These are phyloP conservation scores for Solanum tarijense DNA, from an alignment of 257 asterid species.

Conservation along the genomic window DNA sequence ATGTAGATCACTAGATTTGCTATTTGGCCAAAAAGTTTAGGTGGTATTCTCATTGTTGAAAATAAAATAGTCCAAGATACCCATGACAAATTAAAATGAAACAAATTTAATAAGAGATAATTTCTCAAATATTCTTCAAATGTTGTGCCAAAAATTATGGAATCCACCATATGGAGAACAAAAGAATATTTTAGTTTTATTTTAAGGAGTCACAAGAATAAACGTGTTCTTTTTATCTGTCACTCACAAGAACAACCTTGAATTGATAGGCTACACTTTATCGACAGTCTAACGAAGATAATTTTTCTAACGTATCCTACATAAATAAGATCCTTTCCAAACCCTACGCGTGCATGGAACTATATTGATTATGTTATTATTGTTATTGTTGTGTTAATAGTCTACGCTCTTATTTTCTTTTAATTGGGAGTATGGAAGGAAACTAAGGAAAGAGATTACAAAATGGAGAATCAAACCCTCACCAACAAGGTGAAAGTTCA, in stretches of 20 bases:
- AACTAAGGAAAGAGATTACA: too few relatives aligned
- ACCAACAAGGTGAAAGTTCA: not conserved
- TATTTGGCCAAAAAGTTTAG: not conserved
- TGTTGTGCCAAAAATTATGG: not conserved
- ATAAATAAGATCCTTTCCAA: not conserved
- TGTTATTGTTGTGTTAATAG: too few relatives aligned
- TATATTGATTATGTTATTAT: too few relatives aligned
- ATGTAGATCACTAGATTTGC: not conserved
- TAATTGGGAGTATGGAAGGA: too few relatives aligned
- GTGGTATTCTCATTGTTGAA: not conserved
- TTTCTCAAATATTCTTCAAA: not conserved
- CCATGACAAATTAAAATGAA: not conserved
- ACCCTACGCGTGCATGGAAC: not conserved
- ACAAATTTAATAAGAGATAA: not conserved
- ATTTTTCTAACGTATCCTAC: not conserved
- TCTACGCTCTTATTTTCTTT: too few relatives aligned
- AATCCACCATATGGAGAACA: not conserved
- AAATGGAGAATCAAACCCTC: not conserved
- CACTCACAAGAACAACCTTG: not conserved
- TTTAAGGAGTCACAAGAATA: not conserved
- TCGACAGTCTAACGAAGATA: not conserved
- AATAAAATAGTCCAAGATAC: conserved; percentile 6
- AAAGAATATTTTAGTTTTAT: not conserved
- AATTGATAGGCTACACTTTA: not conserved
- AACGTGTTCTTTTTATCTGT: not conserved